Evolutionary conservation across 2,329 filamentous ascomycete genomes (phyloP).

Genomic region (Ophiostoma tasmaniense): DNA sequence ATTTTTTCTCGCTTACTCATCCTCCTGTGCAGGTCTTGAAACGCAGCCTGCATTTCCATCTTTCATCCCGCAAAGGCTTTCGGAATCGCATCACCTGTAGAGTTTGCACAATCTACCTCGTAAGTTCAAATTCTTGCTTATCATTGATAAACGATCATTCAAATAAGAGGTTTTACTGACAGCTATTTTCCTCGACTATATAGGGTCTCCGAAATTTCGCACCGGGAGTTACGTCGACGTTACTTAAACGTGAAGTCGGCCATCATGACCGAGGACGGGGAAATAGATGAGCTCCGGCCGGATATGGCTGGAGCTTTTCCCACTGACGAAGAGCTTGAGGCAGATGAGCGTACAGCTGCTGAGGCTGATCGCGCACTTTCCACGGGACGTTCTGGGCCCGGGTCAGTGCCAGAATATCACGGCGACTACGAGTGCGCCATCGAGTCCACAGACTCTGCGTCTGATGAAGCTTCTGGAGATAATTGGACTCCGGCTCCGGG

Average conservation of each 20-base stretch:
- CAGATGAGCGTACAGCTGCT: not conserved
- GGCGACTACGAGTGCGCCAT: not conserved
- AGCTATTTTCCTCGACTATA: not conserved
- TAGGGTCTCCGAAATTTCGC: not conserved
- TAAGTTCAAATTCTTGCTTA: too few relatives aligned
- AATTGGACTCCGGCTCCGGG: not conserved
- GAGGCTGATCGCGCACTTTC: not conserved
- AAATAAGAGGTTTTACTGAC: not conserved
- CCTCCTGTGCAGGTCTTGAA: not conserved
- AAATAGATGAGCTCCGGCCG: not conserved
- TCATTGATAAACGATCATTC: too few relatives aligned
- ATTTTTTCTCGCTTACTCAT: not conserved
- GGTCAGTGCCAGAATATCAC: not conserved
- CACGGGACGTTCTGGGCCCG: not conserved
- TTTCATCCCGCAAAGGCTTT: not conserved
- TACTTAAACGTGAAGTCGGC: not conserved
- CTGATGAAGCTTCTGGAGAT: not conserved
- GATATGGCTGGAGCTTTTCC: not conserved
- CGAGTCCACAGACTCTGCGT: not conserved
- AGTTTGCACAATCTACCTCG: not conserved
- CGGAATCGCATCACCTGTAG: not conserved
- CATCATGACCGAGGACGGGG: not conserved
- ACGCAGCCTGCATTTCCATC: not conserved
- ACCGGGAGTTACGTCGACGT: not conserved
- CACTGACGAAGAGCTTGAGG: not conserved